Evolutionary conservation across 1,284 basidiomycete genomes (phyloP).

Genomic region (Microbotryum silenes-acaulis): DNA sequence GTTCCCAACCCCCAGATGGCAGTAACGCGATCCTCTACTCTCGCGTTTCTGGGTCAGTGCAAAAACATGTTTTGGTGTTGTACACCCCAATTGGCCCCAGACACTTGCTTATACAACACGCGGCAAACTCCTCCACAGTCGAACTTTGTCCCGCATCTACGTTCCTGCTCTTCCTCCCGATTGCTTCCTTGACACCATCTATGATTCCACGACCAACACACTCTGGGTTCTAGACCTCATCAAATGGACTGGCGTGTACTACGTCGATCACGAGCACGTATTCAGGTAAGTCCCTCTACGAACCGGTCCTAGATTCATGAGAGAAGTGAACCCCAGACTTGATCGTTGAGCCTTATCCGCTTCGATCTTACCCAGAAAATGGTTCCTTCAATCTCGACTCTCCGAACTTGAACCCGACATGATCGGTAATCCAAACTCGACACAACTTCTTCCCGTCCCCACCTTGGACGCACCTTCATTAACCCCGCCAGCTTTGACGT

Average conservation of each 20-base stretch:
- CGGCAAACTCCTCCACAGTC: slow-evolving; percentile 1
- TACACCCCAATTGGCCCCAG: too few species aligned
- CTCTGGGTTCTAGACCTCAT: slow-evolving; percentile 28
- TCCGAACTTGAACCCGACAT: slow-evolving; percentile 13
- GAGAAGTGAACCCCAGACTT: neutral
- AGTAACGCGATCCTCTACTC: slow-evolving; percentile 24
- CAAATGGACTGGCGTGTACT: slow-evolving; percentile 19
- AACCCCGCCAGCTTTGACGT: neutral
- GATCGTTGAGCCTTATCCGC: neutral
- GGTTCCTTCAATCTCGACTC: slow-evolving; percentile 26
- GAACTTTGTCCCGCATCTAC: slow-evolving; percentile 19
- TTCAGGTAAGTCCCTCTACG: neutral
- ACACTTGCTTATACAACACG: neutral
- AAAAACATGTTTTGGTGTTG: neutral
- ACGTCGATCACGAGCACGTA: slow-evolving; percentile 16
- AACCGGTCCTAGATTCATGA: neutral
- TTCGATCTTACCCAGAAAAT: slow-evolving; percentile 2
- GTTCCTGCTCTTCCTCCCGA: slow-evolving; percentile 22
- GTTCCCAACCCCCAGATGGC: neutral
- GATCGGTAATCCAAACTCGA: neutral
- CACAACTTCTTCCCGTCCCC: neutral
- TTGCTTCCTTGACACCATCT: slow-evolving; percentile 30
- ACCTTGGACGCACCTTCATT: neutral
- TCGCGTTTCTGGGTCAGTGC: slow-evolving; percentile 18
- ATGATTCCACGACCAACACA: slow-evolving; percentile 7